Evolutionary conservation across 257 asterid genomes (phyloP).

Genomic region (Anisodus acutangulus): DNA sequence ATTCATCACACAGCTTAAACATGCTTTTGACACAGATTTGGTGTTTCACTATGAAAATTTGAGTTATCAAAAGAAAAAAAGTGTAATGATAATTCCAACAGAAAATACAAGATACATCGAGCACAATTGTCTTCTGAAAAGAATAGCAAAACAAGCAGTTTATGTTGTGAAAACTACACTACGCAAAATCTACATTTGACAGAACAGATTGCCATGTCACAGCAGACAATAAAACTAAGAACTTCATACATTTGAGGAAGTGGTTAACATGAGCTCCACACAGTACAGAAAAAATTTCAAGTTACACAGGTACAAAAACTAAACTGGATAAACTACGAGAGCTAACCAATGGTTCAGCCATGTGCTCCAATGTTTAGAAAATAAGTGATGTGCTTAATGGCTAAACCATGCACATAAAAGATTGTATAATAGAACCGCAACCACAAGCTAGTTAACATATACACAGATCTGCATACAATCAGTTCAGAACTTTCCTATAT

Average conservation of each 20-base stretch:
- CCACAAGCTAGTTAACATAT: not conserved
- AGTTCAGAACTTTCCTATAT: not conserved
- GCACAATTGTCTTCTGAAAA: not conserved
- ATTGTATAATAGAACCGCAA: not conserved
- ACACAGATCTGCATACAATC: not conserved
- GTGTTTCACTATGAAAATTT: no score
- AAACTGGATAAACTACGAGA: not conserved
- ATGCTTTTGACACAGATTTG: no score
- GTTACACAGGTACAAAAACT: not conserved
- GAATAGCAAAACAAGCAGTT: not conserved
- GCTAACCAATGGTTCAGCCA: not conserved
- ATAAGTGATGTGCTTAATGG: not conserved
- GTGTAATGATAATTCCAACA: not conserved
- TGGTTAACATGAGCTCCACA: conserved; percentile 10
- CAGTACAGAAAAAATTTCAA: not conserved
- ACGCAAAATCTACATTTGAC: not conserved
- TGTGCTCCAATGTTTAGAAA: not conserved
- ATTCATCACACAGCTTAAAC: no score
- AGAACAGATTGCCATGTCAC: not conserved
- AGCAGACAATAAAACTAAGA: not conserved
- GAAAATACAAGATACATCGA: not conserved
- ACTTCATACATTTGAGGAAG: not conserved
- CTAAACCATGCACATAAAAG: not conserved
- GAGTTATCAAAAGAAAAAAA: no score
- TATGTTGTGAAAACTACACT: not conserved